Evolutionary conservation across 305 asterid species (phyloP).

Genomic region (Caryopteris hybrid): DNA sequence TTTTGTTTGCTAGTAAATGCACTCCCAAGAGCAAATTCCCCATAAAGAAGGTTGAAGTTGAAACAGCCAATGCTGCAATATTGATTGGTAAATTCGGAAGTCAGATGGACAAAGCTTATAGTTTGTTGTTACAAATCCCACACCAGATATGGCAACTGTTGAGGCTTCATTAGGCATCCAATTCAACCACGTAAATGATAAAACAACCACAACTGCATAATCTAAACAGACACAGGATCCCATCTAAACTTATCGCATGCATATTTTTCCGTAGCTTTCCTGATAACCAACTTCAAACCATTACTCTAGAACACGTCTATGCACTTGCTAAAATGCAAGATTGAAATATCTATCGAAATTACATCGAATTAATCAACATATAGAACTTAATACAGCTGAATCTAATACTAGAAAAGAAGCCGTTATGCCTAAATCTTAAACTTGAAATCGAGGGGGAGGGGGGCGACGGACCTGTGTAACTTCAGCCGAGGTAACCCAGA

Average conservation of each 20-base stretch:
- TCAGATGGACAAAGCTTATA: not conserved
- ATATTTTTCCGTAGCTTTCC: not conserved
- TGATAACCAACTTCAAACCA: not conserved
- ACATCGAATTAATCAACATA: not conserved
- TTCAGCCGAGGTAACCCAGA: conserved; percentile 99
- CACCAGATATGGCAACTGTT: not conserved
- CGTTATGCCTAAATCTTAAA: conserved; percentile 1
- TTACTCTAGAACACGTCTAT: not conserved
- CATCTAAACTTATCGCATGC: not conserved
- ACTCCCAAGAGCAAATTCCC: not conserved
- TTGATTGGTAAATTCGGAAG: not conserved
- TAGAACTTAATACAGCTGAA: not conserved
- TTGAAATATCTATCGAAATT: not conserved
- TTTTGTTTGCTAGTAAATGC: not conserved
- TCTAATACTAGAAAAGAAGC: not conserved
- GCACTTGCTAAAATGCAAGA: not conserved
- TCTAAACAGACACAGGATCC: not conserved
- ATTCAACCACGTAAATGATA: not conserved
- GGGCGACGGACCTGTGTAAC: conserved; percentile 79
- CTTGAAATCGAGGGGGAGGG: not conserved
- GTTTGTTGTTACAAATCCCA: not conserved
- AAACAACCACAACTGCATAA: not conserved
- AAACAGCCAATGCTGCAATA: not conserved
- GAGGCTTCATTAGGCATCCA: not conserved
- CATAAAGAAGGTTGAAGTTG: not conserved